phyloP scores from a whole-genome alignment of 2,329 filamentous ascomycete species.

The Stagonosporopsis rhizophila region DNA sequence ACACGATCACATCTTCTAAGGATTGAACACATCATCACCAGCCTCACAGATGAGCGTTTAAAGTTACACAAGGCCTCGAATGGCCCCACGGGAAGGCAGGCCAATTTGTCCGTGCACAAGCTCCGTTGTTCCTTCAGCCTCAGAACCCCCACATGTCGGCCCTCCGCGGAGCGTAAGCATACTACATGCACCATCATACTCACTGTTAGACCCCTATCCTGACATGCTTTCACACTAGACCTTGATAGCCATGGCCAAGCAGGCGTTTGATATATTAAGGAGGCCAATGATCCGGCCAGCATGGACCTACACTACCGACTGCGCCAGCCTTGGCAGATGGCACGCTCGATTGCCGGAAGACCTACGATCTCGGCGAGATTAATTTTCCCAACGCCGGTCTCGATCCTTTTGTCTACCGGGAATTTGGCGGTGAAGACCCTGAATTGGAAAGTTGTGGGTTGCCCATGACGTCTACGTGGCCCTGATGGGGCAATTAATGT shows the following conservation, averaged over 20 bases:
- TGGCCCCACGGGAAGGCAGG: no score
- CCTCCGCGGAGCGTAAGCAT: background rate
- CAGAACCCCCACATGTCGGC: background rate
- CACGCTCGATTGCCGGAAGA: slow-evolving; percentile 7
- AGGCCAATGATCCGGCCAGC: background rate
- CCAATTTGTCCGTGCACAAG: background rate
- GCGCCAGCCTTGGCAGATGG: slow-evolving; percentile 8
- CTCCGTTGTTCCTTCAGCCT: background rate
- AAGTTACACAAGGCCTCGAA: no score
- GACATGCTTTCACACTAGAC: background rate
- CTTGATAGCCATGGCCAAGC: background rate
- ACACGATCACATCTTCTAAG: background rate
- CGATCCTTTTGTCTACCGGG: background rate
- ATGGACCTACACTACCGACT: background rate
- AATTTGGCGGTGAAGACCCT: slow-evolving; percentile 6
- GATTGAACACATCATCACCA: no score
- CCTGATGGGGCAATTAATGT: background rate
- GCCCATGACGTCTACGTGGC: slow-evolving; percentile 12
- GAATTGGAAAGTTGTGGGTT: slow-evolving; percentile 8
- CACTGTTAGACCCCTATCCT: background rate
- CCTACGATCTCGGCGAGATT: slow-evolving; percentile 14
- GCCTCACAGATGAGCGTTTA: no score
- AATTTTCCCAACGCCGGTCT: slow-evolving; percentile 1
- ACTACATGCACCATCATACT: background rate
- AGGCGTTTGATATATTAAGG: no score